Evolutionary conservation across 441 rosid genomes (phyloP), one percentile per base, ranked within the genome.

Genomic region (Populus trichocarpa): DNA sequence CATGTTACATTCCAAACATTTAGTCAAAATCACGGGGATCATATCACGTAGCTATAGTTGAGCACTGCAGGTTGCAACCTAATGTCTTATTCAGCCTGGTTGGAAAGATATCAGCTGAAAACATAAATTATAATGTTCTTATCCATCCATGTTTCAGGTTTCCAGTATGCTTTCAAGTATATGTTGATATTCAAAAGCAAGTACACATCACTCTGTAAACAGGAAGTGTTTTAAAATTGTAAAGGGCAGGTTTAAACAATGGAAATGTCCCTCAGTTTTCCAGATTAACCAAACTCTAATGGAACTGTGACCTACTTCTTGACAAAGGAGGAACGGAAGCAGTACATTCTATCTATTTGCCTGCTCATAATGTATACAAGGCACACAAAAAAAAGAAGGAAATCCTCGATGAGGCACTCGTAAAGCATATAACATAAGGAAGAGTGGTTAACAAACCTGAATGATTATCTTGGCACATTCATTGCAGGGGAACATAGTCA

Each of bases 401-500:
- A 46, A 46, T 46, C 57, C 57, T 46, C 57, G 13, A 40, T 40
- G 50, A 40, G 50, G 50, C 50, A 11, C 50, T 46, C 57, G 13
- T 46, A 46, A 0, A 14, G 57, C 57, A 65, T 33, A 28, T 65
- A 69, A 9, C 57, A 78, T 22, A 69, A 74, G 71, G 53, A 42
- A 66, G 73, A 35, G 23, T 81, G 53, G 63, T n/a, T 25, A 73
- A 35, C 84, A 70, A 79, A 95, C 97, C 96, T 93, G 98, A 82
- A 95, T 92, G 65, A 93, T 92, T 86, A 95, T 88, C 91, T 93
- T 95, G 18, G 99, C 98, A 83, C 99, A 95, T 80, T 93, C 99
- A 78, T 95, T 95, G 94, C 99, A 95, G 73, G 98, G 99, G 85
- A 92, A 95, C 98, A 93, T 93, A 66, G 97, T 95, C 78, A 93